Conservation (phyloP, 1,139 yeast genomes). For the Candida smagusa region DNA sequence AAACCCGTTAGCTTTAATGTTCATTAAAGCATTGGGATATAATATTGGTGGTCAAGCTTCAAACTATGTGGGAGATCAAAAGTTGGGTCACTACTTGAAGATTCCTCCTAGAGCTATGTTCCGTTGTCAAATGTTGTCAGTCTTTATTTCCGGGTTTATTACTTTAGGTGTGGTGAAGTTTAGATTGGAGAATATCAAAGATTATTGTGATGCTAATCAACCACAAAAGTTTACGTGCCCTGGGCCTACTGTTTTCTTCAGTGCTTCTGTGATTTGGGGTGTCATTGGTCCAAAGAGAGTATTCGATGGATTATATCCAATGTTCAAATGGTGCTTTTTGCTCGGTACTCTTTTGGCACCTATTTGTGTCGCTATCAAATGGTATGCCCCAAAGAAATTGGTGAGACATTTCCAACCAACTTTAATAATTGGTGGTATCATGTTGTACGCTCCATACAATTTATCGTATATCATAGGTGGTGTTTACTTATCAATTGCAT, state of each 20-base stretch:
- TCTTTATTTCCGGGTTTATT: constrained; percentile 42
- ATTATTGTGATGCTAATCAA: constrained; percentile 45
- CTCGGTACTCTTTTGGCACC: constrained; percentile 38
- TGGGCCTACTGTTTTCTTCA: constrained; percentile 43
- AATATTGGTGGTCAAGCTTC: constrained; percentile 60
- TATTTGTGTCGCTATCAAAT: constrained; percentile 26
- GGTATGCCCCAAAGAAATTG: constrained; percentile 14
- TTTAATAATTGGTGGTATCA: constrained; percentile 16
- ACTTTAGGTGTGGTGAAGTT: constrained; percentile 53
- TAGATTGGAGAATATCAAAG: constrained; percentile 44
- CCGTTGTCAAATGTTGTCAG: constrained; percentile 53
- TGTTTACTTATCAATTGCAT: constrained; percentile 12
- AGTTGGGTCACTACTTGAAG: constrained; percentile 58
- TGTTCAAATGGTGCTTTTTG: constrained; percentile 49
- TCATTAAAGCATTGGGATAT: constrained; percentile 36
- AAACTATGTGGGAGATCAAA: constrained; percentile 51
- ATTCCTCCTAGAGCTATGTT: constrained; percentile 62
- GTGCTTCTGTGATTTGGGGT: constrained; percentile 65
- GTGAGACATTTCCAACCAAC: constrained; percentile 18
- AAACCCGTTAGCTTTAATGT: constrained; percentile 36
- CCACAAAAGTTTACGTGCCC: constrained; percentile 47
- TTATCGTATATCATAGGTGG: constrained; percentile 16
- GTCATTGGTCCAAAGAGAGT: constrained; percentile 56
- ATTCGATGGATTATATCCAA: constrained; percentile 47
- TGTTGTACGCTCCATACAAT: constrained; percentile 15